Base-by-base conservation (phyloP, 208 protist species). In the Giardia muris region DNA sequence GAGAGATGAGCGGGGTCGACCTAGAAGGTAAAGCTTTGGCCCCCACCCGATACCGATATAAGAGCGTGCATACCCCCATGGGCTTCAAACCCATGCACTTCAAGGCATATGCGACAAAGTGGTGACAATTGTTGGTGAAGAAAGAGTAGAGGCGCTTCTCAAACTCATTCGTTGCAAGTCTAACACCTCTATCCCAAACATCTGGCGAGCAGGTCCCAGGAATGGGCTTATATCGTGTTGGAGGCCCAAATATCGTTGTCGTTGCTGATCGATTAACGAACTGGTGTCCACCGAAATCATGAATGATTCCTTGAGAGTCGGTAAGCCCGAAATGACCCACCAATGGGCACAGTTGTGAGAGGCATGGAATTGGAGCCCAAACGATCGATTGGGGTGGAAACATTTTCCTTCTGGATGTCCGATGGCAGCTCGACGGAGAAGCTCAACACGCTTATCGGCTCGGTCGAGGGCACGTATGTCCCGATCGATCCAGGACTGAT, bases 51-150 rank as follows among this genome's bases (percentile, higher is more conserved):
- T n/a, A n/a, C n/a, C n/a, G n/a, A n/a, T n/a, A n/a, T n/a, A n/a
- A n/a, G n/a, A n/a, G n/a, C n/a, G n/a, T n/a, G n/a, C n/a, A n/a
- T n/a, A n/a, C n/a, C n/a, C n/a, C n/a, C n/a, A n/a, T n/a, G n/a
- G n/a, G n/a, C n/a, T n/a, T n/a, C n/a, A n/a, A n/a, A n/a, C n/a
- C n/a, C n/a, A n/a, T n/a, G n/a, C n/a, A n/a, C n/a, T 76, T 76
- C 19, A 76, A 30, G 57, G 30, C 57, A 76, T 10, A 10, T 10
- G 57, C 57, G 10, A 76, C 57, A 76, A 76, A 76, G 57, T 76
- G 57, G 30, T 76, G 57, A 76, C 57, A 76, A 76, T 76, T 76
- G 57, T 76, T 76, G 10, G 30, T 76, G 57, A 76, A 76, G 57
- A 76, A 76, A 30, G 10, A 39, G 57, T 76, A 76, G 57, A 10